These are phyloP conservation scores for Naegleria gruberi DNA, from an alignment of 208 protist genomes.

Conservation along the genomic window DNA sequence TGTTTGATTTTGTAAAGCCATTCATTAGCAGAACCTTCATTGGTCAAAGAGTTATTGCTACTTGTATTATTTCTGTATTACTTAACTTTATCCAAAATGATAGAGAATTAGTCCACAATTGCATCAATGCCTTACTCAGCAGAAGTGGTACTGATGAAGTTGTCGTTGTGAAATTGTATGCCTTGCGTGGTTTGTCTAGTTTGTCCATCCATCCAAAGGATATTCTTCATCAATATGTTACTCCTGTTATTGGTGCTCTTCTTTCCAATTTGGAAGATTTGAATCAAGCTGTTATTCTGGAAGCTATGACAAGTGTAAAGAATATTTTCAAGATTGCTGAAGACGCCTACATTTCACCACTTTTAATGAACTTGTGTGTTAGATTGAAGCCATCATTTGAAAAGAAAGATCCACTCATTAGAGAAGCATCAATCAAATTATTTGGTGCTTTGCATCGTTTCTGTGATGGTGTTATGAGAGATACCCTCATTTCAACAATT, in stretches of 20 bases:
- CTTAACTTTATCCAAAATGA: background rate
- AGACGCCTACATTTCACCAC: conserved; percentile 7
- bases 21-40: conserved; percentile 1
- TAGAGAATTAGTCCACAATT: background rate
- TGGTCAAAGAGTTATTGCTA: background rate
- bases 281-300: background rate
- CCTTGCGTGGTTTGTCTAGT: background rate
- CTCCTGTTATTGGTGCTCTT: background rate
- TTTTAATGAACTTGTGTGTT: conserved; percentile 12
- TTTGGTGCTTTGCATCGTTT: conserved; percentile 3
- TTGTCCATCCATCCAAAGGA: background rate
- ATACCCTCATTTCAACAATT: background rate
- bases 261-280: background rate
- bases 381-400: conserved; percentile 7
- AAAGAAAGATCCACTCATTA: conserved; percentile 5
- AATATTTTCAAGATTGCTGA: background rate
- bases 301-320: conserved; percentile 9
- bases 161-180: background rate
- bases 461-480: background rate
- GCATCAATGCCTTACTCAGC: background rate
- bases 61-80: background rate
- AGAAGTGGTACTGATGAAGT: conserved; percentile 16
- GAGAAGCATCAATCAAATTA: background rate
- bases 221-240: conserved; percentile 1
- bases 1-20: background rate